Conservation (phyloP, 495 filamentous ascomycete genomes). For the Diplogelasinospora grovesii region DNA sequence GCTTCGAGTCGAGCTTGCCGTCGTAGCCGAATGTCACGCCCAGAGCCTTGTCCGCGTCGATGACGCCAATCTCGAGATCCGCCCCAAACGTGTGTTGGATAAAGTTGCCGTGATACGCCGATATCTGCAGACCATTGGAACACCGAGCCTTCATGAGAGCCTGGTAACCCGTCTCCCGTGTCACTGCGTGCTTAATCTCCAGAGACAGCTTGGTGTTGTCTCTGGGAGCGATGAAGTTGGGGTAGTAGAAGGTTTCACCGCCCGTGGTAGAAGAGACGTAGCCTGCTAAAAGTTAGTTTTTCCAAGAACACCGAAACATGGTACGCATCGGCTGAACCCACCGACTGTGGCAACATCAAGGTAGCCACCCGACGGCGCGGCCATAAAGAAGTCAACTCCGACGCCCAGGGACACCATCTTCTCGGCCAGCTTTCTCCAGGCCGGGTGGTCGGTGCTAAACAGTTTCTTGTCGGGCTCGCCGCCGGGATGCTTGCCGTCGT, state of each 20-base stretch:
- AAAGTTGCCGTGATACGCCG: constrained; percentile 92
- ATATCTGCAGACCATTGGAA: constrained; percentile 91
- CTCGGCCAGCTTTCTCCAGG: constrained; percentile 72
- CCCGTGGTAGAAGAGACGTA: constrained; percentile 73
- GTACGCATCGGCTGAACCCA: no score
- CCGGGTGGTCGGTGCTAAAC: constrained; percentile 80
- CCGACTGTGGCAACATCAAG: constrained; percentile 93
- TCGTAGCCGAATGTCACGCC: constrained; percentile 93
- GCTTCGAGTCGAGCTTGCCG: constrained; percentile 90
- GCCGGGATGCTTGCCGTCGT: constrained; percentile 78
- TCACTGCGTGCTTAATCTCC: constrained; percentile 84
- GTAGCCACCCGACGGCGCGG: constrained; percentile 80
- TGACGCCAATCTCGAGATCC: constrained; percentile 87
- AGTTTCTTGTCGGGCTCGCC: constrained; percentile 91
- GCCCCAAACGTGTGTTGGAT: constrained; percentile 89
- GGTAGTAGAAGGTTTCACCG: constrained; percentile 92
- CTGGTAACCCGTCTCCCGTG: constrained; percentile 89
- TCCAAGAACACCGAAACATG: no score
- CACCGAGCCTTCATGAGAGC: constrained; percentile 98
- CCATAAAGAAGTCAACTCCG: constrained; percentile 90
- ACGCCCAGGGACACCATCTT: constrained; percentile 86
- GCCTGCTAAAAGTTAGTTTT: constrained; percentile 31
- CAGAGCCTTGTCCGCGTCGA: constrained; percentile 91
- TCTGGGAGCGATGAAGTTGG: constrained; percentile 83
- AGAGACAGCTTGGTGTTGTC: constrained; percentile 77